Percentiles rank a stretch among this genome's conserved stretches.
Evolutionary conservation across 306 rosid species (phyloP).

Genomic region (Trifolium dubium): DNA sequence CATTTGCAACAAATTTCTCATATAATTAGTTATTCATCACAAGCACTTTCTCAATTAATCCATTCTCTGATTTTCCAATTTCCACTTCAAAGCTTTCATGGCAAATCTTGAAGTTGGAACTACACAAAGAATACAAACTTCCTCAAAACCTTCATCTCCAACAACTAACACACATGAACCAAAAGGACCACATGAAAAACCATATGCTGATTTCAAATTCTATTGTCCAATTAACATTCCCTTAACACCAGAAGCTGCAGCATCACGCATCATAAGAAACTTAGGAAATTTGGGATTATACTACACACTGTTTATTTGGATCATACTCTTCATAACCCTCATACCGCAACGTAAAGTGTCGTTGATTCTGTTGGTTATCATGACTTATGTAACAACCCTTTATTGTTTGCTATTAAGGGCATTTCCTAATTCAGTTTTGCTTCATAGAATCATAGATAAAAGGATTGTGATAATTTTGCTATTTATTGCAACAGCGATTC

Average conservation of each 20-base stretch:
- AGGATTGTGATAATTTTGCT: conserved; percentile 51
- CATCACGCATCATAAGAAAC: conserved; percentile 51
- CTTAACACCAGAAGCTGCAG: conserved; percentile 55
- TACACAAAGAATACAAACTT: conserved; percentile 46
- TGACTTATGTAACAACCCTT: conserved; percentile 55
- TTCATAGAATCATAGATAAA: conserved; percentile 53
- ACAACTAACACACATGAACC: conserved; percentile 36
- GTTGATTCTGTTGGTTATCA: conserved; percentile 53
- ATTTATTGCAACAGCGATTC: conserved; percentile 50
- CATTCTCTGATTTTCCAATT: conserved; percentile 3
- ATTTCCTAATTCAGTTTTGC: conserved; percentile 48
- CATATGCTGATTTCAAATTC: conserved; percentile 30
- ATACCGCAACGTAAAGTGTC: conserved; percentile 58
- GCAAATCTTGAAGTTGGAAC: conserved; percentile 59
- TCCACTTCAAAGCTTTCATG: conserved; percentile 36
- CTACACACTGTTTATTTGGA: conserved; percentile 65
- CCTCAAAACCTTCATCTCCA: conserved; percentile 42
- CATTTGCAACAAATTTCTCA: not conserved
- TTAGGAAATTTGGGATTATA: conserved; percentile 46
- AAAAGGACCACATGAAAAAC: conserved; percentile 41
- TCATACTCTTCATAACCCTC: conserved; percentile 65
- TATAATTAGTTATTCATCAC: not conserved
- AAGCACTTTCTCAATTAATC: conserved; percentile 9
- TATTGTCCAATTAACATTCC: conserved; percentile 59
- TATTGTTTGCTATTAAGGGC: conserved; percentile 47